Base-by-base conservation (phyloP, 2,329 filamentous ascomycete genomes). In the Sporothrix brasiliensis region DNA sequence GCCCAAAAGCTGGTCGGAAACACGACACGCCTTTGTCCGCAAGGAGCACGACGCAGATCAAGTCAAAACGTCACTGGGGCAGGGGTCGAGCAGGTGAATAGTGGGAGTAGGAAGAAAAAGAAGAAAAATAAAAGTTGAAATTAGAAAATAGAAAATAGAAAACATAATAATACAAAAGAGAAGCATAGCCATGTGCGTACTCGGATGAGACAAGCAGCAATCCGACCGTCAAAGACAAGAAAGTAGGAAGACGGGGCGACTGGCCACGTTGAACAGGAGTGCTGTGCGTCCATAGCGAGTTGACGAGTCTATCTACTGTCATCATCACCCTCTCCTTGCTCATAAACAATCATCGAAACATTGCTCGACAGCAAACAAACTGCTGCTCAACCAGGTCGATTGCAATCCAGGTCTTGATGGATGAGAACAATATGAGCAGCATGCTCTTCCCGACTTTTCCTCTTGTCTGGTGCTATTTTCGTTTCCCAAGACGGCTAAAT, bases 401-500 rank as follows among this genome's bases (percentile, higher is more conserved):
- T 11, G 5, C 24, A 30, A 68, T 58, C 39, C 39, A 39, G 67
- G 52, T 49, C 21, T 49, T 27, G 60, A 10, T 11, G 16, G 34
- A 30, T n/a, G 27, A 19, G 24, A 30, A 27, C 44, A 47, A 69
- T 39, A 44, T n/a, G 65, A 54, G 50, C 65, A 47, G 7, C 50
- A 67, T 19, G 1, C 14, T 14, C 34, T 34, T 34, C 19, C 52
- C 65, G 27, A 14, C 9, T 27, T 27, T 27, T n/a, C 3, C 27
- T 16, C 21, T 41, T 21, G 9, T 14, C 27, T 50, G 63, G 47
- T 19, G 52, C 52, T 24, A 39, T 54, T 50, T 4, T 53, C 61
- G 54, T 61, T 69, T 69, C 44, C 67, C 67, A 69, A 69, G 67
- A 69, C 67, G 67, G 67, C 3, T 69, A 69, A 69, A 69, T 61